Evolutionary conservation across 306 rosid genomes (phyloP).

Genomic region (Comarum palustre): DNA sequence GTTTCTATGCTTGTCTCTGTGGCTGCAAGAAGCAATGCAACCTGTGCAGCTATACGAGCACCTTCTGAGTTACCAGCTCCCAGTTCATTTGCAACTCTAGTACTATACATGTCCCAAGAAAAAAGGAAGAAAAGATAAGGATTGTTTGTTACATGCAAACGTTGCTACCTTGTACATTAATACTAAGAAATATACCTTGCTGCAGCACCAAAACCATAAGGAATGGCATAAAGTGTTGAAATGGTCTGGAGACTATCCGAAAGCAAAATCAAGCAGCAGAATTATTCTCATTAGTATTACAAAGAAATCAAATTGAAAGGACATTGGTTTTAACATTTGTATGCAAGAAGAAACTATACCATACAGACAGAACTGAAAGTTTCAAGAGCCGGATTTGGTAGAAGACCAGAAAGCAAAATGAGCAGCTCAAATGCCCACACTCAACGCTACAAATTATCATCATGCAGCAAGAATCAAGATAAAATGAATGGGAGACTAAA

Average conservation of each 20-base stretch:
- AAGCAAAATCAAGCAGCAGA: not conserved
- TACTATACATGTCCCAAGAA: slow-evolving; percentile 29
- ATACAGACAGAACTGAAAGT: slow-evolving; percentile 74
- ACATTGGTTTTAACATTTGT: not conserved
- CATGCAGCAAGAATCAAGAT: not conserved
- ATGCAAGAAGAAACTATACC: slow-evolving; percentile 31
- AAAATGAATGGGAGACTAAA: not conserved
- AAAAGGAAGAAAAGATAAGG: slow-evolving; percentile 2
- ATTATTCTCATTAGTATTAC: not conserved
- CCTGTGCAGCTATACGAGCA: slow-evolving; percentile 46
- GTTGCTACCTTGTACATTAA: not conserved
- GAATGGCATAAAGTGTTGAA: slow-evolving; percentile 21
- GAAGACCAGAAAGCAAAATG: slow-evolving; percentile 54
- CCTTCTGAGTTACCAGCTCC: slow-evolving; percentile 64
- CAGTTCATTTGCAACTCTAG: slow-evolving; percentile 69
- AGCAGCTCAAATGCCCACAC: slow-evolving; percentile 74
- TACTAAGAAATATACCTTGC: slow-evolving; percentile 13
- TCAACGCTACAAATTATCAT: slow-evolving; percentile 36
- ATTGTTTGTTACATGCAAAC: not conserved
- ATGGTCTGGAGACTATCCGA: slow-evolving; percentile 12
- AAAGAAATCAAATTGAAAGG: not conserved
- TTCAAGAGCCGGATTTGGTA: slow-evolving; percentile 79
- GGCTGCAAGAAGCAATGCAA: slow-evolving; percentile 37
- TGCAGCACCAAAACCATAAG: slow-evolving; percentile 26
- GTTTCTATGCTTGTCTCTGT: slow-evolving; percentile 40